These are phyloP conservation scores for Pleurotus eryngii DNA, from an alignment of 768 basidiomycete genomes.

Conservation along the genomic window DNA sequence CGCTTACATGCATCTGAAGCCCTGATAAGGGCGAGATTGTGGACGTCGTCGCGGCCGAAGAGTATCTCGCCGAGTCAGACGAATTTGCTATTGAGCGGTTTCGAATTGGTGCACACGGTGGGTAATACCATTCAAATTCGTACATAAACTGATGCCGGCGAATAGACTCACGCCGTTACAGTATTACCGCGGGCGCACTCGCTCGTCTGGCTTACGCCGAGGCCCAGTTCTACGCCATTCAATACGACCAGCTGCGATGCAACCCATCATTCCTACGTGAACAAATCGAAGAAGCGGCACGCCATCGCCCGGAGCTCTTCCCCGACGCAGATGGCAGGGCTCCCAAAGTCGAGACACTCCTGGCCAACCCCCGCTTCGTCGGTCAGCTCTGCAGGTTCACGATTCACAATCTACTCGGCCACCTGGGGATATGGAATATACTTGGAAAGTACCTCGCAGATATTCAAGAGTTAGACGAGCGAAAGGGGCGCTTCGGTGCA, in stretches of 20 bases:
- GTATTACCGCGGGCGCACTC: conserved; percentile 1
- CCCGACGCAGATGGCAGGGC: background rate
- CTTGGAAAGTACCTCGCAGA: background rate
- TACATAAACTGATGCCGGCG: no score
- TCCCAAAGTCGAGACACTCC: background rate
- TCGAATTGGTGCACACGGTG: background rate
- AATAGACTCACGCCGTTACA: background rate
- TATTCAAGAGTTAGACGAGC: background rate
- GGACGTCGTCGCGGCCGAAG: background rate
- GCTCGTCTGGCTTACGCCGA: background rate
- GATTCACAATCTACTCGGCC: background rate
- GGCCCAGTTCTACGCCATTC: conserved; percentile 1
- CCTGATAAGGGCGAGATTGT: background rate
- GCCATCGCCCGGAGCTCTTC: background rate
- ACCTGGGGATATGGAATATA: background rate
- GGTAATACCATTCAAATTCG: background rate
- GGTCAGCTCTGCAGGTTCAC: background rate
- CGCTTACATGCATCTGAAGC: no score
- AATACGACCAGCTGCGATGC: background rate
- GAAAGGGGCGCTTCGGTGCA: background rate
- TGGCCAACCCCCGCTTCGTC: background rate
- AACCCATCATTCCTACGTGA: background rate
- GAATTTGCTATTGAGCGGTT: conserved; percentile 1
- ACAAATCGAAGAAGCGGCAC: background rate
- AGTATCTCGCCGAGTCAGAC: conserved; percentile 5